Evolutionary conservation across 176 grass and related monocot species (phyloP), one percentile per base, ranked within the genome.

Genomic region (Areca catechu): DNA sequence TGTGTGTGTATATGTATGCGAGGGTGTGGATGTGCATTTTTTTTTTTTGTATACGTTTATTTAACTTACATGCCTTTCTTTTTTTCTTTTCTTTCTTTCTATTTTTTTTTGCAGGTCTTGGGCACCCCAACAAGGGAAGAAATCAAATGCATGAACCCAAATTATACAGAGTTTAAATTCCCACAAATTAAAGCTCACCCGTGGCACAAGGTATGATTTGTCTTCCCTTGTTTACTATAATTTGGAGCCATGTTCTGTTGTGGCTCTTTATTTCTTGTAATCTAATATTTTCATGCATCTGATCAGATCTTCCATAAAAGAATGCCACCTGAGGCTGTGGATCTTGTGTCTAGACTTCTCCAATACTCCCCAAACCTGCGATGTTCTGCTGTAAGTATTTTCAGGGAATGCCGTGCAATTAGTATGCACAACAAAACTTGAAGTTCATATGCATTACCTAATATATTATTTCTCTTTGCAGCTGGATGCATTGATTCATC

Each of bases 111-210:
- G n/a, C 68, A 89, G 85, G 78, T 95, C 71, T 69, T 95, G 53
- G 89, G 89, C 57, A 94, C 84, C 27, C 89, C 89, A 4, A 94
- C 84, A 70, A 76, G 89, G 60, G 84, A 94, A 60, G 89, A 94
- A 83, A 94, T 94, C 52, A 94, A 94, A 72, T 82, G 68, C 20
- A 94, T 94, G 84, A 94, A 94, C 34, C 89, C 89, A 5, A 94
- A 88, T 57, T 94, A 94, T 47, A 84, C 80, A 0, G 83, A 94
- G 22, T 91, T 86, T 61, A 90, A 86, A 52, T 90, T 90, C 58
- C 86, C 86, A 4, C 75, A 90, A 64, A 94, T 94, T 70, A 94
- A 94, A 81, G 84, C 80, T 73, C 80, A 79, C 53, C 89, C 89
- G 49, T 94, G 89, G 89, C 89, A 88, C 74, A 94, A 94, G 63